Conservation (phyloP, 345 rosid genomes). For the Linum usitatissimum region DNA sequence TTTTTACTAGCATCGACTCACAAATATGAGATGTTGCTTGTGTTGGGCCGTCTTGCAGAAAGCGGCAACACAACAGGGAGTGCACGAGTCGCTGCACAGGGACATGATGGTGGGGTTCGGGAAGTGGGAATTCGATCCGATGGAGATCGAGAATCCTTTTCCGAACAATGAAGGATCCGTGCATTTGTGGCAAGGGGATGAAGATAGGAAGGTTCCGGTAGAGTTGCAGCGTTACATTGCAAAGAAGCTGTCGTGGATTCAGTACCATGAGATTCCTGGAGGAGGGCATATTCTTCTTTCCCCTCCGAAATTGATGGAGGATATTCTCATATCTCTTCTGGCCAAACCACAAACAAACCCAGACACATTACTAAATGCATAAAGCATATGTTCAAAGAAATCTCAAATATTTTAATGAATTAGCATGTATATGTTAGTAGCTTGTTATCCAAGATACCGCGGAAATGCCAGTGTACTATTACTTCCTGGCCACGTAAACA, state of each 20-base stretch:
- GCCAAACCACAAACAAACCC: conserved; percentile 5
- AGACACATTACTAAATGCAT: too few relatives aligned
- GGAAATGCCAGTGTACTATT: too few relatives aligned
- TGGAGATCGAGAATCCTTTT: conserved; percentile 41
- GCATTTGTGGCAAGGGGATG: conserved; percentile 85
- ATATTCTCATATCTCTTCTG: conserved; percentile 53
- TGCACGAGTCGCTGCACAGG: conserved; percentile 44
- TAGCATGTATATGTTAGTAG: too few relatives aligned
- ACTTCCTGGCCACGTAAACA: too few relatives aligned
- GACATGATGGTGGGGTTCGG: conserved; percentile 57
- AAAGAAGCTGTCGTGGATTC: conserved; percentile 59
- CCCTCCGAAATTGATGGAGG: conserved; percentile 52
- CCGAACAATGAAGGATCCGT: conserved; percentile 29
- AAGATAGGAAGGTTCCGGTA: conserved; percentile 74
- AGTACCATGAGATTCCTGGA: conserved; percentile 67
- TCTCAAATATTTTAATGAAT: too few relatives aligned
- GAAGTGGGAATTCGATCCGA: conserved; percentile 81
- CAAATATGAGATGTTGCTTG: too few relatives aligned
- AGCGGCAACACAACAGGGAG: conserved; percentile 22
- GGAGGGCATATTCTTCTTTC: conserved; percentile 88
- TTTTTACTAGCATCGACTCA: too few relatives aligned
- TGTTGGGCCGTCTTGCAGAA: too few relatives aligned
- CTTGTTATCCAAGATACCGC: too few relatives aligned
- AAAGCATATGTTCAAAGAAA: too few relatives aligned
- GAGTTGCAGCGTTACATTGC: conserved; percentile 60